Evolutionary conservation across 225 moss, liverwort and hornwort species (phyloP), one percentile per base, ranked within the genome.

Genomic region (Pseudoscleropodium purum): DNA sequence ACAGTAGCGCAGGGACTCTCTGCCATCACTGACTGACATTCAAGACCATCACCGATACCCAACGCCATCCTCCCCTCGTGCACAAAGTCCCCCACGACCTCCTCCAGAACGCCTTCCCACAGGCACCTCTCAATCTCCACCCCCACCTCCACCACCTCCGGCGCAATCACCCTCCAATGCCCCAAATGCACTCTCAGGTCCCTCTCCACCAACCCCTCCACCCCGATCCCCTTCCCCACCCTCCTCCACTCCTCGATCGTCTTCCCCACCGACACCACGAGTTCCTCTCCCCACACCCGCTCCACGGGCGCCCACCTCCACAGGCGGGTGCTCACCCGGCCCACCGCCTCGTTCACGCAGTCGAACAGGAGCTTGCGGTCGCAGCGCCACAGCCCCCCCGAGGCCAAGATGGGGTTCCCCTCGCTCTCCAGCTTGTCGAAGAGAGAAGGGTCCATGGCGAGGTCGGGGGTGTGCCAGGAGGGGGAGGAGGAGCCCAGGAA

Each of bases 321-420:
- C 51, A 85, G 59, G 4, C 87, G 81, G 9, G 63, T 30, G 51
- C 82, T 88, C 30, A 86, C 47, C 54, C 80, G 80, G 11, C 57
- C 80, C 52, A 93, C 91, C 19, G 82, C 93, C 90, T 94, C 93
- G 88, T 92, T 94, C 82, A 93, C 91, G 60, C 91, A 88, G 59
- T 94, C 94, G 74, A 94, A 94, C 65, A 93, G 37, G 17, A 94
- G 89, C 51, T 91, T 94, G 37, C 93, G 91, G 87, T 94, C 88
- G 66, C 94, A 93, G 47, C 93, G 91, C 93, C 94, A 94, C 34
- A 92, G 27, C 7, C 91, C 92, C 6, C 93, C 93, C 11, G 87
- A 74, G 16, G 83, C 82, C 64, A 78, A 39, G 15, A 87, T 68
- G 13, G 33, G 6, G 41, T 79, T 73, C 25, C 86, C 88, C 79